Evolutionary conservation across 768 basidiomycete genomes (phyloP).

Genomic region (Hygrophorus pudorinus): DNA sequence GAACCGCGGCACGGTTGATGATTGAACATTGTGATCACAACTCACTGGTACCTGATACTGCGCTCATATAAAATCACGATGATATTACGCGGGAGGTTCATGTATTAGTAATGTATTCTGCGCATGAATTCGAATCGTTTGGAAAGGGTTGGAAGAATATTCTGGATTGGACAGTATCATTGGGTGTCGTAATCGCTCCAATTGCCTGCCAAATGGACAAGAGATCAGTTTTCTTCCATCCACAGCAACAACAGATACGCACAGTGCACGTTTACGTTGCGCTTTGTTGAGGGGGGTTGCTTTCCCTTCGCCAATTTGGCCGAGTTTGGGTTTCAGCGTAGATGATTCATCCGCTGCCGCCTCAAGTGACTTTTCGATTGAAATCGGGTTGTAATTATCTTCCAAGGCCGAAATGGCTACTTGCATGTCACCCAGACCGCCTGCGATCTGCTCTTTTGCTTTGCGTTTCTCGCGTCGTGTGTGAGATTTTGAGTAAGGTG

Average conservation of each 20-base stretch:
- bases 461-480: conserved; percentile 60
- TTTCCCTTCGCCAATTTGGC: conserved; percentile 63
- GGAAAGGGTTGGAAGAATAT: conserved; percentile 62
- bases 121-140: conserved; percentile 70
- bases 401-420: conserved; percentile 47
- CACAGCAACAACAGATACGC: conserved; percentile 19
- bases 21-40: conserved; percentile 5
- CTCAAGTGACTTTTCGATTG: conserved; percentile 10
- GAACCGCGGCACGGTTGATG: neutral
- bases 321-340: conserved; percentile 23
- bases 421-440: conserved; percentile 40
- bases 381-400: conserved; percentile 12
- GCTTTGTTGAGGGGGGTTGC: conserved; percentile 43
- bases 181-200: conserved; percentile 62
- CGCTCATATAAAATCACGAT: neutral
- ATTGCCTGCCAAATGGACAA: conserved; percentile 31
- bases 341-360: conserved; percentile 14
- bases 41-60: neutral
- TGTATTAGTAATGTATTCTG: conserved; percentile 66
- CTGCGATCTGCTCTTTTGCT: conserved; percentile 48
- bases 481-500: conserved; percentile 66
- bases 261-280: conserved; percentile 66
- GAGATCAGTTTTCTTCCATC: neutral
- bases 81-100: conserved; percentile 11
- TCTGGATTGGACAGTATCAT: conserved; percentile 56